Evolutionary conservation across 495 filamentous ascomycete species (phyloP).

Genomic region (Gamarada debralockiae): DNA sequence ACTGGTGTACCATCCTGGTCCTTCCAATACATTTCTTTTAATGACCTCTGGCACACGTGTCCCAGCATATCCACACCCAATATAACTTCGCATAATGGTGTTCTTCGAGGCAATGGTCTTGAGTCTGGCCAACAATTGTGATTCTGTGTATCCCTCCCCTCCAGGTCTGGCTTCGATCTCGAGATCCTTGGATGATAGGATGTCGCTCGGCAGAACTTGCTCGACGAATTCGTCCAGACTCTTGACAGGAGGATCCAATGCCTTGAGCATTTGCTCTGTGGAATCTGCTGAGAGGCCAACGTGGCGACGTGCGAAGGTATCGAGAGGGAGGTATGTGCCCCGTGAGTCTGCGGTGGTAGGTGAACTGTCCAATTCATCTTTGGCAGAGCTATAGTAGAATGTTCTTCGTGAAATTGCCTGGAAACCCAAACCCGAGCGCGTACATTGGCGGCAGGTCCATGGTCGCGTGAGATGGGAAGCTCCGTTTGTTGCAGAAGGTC

Average conservation of each 20-base stretch:
- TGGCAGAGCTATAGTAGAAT: conserved; percentile 23
- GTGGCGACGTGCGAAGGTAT: conserved; percentile 81
- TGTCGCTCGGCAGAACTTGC: conserved; percentile 79
- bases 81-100: conserved; percentile 60
- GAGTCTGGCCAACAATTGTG: conserved; percentile 59
- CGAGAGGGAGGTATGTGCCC: conserved; percentile 27
- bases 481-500: not conserved
- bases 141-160: conserved; percentile 61
- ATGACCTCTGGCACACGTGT: conserved; percentile 89
- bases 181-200: conserved; percentile 67
- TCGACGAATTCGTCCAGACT: conserved; percentile 84
- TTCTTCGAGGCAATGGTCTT: conserved; percentile 64
- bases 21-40: conserved; percentile 90
- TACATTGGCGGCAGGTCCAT: conserved; percentile 10
- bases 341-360: conserved; percentile 1
- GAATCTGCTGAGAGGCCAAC: conserved; percentile 82
- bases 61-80: conserved; percentile 85
- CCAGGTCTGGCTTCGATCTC: conserved; percentile 36
- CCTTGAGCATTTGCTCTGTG: conserved; percentile 74
- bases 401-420: conserved; percentile 12
- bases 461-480: conserved; percentile 15
- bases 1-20: conserved; percentile 96
- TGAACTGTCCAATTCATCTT: conserved; percentile 16
- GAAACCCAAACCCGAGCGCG: not conserved
- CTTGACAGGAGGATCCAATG: conserved; percentile 68